Evolutionary conservation across 2,329 filamentous ascomycete genomes (phyloP), one percentile per base, ranked within the genome.

Genomic region (Ceratocystis cubensis): DNA sequence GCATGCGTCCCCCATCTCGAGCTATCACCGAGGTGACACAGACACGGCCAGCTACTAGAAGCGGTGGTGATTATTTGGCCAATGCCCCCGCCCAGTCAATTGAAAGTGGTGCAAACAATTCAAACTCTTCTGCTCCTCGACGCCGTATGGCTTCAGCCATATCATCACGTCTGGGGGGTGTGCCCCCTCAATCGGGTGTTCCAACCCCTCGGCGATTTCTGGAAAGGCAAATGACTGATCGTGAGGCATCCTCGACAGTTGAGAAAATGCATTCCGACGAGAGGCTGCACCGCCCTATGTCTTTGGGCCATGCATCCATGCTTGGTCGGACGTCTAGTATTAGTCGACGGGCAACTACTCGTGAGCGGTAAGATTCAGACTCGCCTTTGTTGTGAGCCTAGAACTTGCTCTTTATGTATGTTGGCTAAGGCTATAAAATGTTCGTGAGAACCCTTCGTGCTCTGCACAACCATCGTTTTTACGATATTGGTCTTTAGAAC

Each of bases 1-100:
- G 78, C 41, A 79, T 81, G 69, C 79, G 81, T n/a, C 78, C 80
- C 1, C 82, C 83, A 0, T 85, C 84, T 3, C 78, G 85, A 28
- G 83, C 83, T 3, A 75, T 77, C 45, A 86, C 83, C 0, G 84
- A 87, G 68, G 77, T 80, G 64, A 79, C 76, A 33, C 71, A 74
- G 69, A 68, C 75, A 70, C 69, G 71, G 71, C 67, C 71, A 69
- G 65, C 73, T 20, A 71, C 69, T 20, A 69, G 74, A 2, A 76
- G 79, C 56, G 79, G 81, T 41, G 78, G 75, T 70, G 74, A 53
- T 66, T 67, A 46, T 46, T 50, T 37, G 20, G 44, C 61, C 41
- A 62, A 64, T 30, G 50, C 30, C 17, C 22, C 64, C 5, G 22
- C 59, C 8, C 64, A 63, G 76, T 33, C 71, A 4, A 64, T 64